phyloP scores from a whole-genome alignment of 129 eudicot genomes.

The Kitagawia praeruptora region DNA sequence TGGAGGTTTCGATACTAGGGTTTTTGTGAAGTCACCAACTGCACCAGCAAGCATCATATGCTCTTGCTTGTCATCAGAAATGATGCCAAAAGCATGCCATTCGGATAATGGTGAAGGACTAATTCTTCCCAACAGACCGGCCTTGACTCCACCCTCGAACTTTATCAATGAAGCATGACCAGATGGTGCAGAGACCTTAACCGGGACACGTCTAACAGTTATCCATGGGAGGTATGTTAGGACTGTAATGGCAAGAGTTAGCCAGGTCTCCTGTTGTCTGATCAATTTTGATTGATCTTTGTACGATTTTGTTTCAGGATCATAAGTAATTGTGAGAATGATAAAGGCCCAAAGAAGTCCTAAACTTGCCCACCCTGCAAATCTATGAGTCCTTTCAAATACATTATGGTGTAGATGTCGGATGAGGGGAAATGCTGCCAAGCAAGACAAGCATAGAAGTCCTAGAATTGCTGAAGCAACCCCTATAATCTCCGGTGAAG shows the following conservation, averaged over 20 bases:
- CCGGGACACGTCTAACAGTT: constrained; percentile 53
- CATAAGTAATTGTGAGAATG: constrained; percentile 36
- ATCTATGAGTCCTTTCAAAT: constrained; percentile 61
- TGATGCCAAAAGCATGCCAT: constrained; percentile 82
- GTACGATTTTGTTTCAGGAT: constrained; percentile 42
- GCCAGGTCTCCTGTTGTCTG: constrained; percentile 51
- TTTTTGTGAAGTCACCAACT: constrained; percentile 68
- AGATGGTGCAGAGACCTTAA: constrained; percentile 49
- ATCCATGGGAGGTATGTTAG: constrained; percentile 59
- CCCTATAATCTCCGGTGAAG: constrained; percentile 37
- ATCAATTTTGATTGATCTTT: constrained; percentile 21
- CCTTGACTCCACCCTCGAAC: constrained; percentile 61
- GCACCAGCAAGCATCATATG: constrained; percentile 93
- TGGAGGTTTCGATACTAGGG: constrained; percentile 58
- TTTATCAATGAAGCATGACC: constrained; percentile 69
- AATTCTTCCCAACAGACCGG: constrained; percentile 65
- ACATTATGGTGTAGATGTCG: constrained; percentile 76
- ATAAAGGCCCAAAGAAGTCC: constrained; percentile 56
- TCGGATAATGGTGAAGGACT: constrained; percentile 78
- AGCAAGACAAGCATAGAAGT: constrained; percentile 37
- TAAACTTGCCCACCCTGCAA: constrained; percentile 56
- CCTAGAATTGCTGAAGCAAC: constrained; percentile 43
- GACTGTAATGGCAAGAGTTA: constrained; percentile 39
- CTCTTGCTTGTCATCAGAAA: constrained; percentile 50
- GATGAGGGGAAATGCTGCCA: constrained; percentile 66